Base-by-base conservation (phyloP, 441 rosid species). In the Erodium moschatum region DNA sequence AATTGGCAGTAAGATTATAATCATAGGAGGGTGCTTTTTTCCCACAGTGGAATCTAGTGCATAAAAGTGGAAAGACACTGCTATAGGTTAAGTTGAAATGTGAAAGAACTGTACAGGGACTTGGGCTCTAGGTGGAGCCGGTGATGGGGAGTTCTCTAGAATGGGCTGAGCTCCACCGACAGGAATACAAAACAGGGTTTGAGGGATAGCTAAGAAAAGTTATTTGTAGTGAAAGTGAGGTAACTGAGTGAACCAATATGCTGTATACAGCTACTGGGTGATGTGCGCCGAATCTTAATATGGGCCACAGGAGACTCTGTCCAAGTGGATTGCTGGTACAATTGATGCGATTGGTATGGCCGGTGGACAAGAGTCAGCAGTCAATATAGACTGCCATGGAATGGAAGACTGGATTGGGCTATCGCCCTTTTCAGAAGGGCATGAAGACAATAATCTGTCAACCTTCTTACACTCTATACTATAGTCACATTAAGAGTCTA, bases 311-410 rank as follows among this genome's bases (percentile, higher is more conserved):
- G 33, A 27, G 35, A 61, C 35, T n/a, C 33, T 12, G 13, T 35
- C 35, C 29, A 21, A 44, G 67, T 62, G 69, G 69, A 69, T 79
- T 76, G 70, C 81, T 19, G 65, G 65, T 61, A 27, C 13, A 67
- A 54, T 40, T 40, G 63, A 62, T 69, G 70, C 11, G 15, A 18
- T 54, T 11, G 31, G 68, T 29, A 48, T 52, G 76, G 79, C 68
- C 74, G 77, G 80, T 72, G 78, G 78, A 33, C n/a, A 24, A 24
- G 15, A 21, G 31, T 73, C 72, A 40, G 67, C 24, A 73, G 76
- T 80, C 81, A 73, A 71, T 70, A 40, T 62, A 66, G 73, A 44
- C 62, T 71, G 71, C 72, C 21, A 50, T 35, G 46, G 24, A 66
- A 44, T 4, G 21, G 66, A 31, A 67, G 66, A 60, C n/a, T 48